Percentiles rank a stretch among this genome's conserved stretches.
These are phyloP conservation scores for Zea mays DNA, from an alignment of 176 grass and related monocot genomes.

Conservation along the genomic window Zm-B73-REFERENCE-NAM-5.0 NC_050097.1:210824001-210824500, in stretches of 20 bases:
- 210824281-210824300: not conserved
- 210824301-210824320: constrained; percentile 6
- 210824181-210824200: not conserved
- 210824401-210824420: too few species aligned
- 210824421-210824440: too few species aligned
- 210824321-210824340: fast-evolving
- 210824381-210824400: constrained; percentile 35
- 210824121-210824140: too few species aligned
- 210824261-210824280: constrained; percentile 38
- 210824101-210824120: too few species aligned
- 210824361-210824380: constrained; percentile 42
- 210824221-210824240: not conserved
- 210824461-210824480: not conserved
- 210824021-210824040: too few species aligned
- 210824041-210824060: too few species aligned
- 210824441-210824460: not conserved
- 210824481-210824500: not conserved
- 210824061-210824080: too few species aligned
- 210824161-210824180: too few species aligned
- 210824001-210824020: too few species aligned
- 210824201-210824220: constrained; percentile 11
- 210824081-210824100: too few species aligned
- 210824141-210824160: too few species aligned
- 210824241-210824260: constrained; percentile 19
- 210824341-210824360: constrained; percentile 60